A percentile compares a stretch with the other conserved stretches of the same genome.
phyloP scores from a whole-genome alignment of 2,329 filamentous ascomycete genomes.

The Hypoxylon sp. region DNA sequence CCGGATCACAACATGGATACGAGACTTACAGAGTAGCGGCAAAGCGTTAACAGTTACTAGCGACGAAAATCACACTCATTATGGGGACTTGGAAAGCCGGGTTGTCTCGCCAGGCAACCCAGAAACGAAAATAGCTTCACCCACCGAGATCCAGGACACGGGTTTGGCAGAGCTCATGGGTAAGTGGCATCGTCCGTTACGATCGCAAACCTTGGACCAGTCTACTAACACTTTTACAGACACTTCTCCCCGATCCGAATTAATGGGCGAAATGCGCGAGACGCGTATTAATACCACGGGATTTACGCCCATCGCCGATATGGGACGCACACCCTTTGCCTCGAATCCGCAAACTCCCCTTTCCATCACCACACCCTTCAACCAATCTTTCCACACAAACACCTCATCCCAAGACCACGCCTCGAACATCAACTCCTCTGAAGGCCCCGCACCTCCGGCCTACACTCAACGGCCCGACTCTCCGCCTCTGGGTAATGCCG shows the following conservation, averaged over 20 bases:
- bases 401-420: slow-evolving; percentile 53
- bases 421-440: slow-evolving; percentile 50
- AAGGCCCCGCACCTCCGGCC: slow-evolving; percentile 10
- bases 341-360: slow-evolving; percentile 42
- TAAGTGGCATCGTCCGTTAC: slow-evolving; percentile 49
- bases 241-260: slow-evolving; percentile 61
- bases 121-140: slow-evolving; percentile 36
- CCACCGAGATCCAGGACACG: slow-evolving; percentile 61
- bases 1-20: slow-evolving; percentile 68
- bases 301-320: slow-evolving; percentile 56
- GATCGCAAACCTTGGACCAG: slow-evolving; percentile 8
- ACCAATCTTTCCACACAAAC: slow-evolving; percentile 51
- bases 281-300: slow-evolving; percentile 56
- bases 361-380: slow-evolving; percentile 48
- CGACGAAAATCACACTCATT: slow-evolving; percentile 58
- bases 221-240: slow-evolving; percentile 53
- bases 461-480: slow-evolving; percentile 47
- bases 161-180: slow-evolving; percentile 65
- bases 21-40: slow-evolving; percentile 55
- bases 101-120: slow-evolving; percentile 24
- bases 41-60: slow-evolving; percentile 64
- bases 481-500: slow-evolving; percentile 44
- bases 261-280: slow-evolving; percentile 47
- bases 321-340: slow-evolving; percentile 54
- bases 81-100: slow-evolving; percentile 59